Base-by-base conservation (phyloP, 306 rosid genomes). In the Sesbania bispinosa region DNA sequence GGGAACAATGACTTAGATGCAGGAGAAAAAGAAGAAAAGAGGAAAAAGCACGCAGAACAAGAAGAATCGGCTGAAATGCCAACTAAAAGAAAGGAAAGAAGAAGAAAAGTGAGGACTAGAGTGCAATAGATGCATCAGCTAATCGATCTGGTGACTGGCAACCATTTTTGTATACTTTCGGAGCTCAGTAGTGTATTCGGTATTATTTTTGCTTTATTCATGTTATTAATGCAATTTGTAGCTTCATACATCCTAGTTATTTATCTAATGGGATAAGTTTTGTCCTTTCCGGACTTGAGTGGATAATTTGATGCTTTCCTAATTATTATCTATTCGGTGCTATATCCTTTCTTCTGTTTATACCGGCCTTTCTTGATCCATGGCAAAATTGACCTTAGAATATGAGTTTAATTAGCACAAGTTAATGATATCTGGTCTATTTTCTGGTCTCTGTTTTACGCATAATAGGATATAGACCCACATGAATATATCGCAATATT, bases 21-120 rank as follows among this genome's bases (percentile, higher is more conserved):
- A 3, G 83, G 69, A 15, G 83, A 79, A 36, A 82, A 79, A 69
- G 79, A 82, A 76, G 79, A 78, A 70, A 82, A 78, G 64, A 70
- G 83, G 63, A 82, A 78, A 72, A 82, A 82, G 51, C 62, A 59
- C 0, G 63, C 42, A 2, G 79, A 69, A 15, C 57, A 33, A 6
- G 84, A 80, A 24, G 86, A 75, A 29, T 29, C 78, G 3, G 11
- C 61, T 36, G 78, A 68, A 48, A 43, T 33, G 58, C 84, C 84
- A 10, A 75, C 74, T 74, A 80, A 48, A 80, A 75, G 84, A 75
- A 80, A 63, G 84, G 65, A 2, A 80, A 80, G 3, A 80, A 80
- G 79, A 80, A 80, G 80, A 80, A 75, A 69, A 75, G 0, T 45
- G 77, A 18, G 13, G 55, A 18, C 29, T 80, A 21, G 32, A 51